A percentile compares a stretch with the other conserved stretches of the same genome.
phyloP scores from a whole-genome alignment of 139 green algal genomes.

The Coelastrella sp. region DNA sequence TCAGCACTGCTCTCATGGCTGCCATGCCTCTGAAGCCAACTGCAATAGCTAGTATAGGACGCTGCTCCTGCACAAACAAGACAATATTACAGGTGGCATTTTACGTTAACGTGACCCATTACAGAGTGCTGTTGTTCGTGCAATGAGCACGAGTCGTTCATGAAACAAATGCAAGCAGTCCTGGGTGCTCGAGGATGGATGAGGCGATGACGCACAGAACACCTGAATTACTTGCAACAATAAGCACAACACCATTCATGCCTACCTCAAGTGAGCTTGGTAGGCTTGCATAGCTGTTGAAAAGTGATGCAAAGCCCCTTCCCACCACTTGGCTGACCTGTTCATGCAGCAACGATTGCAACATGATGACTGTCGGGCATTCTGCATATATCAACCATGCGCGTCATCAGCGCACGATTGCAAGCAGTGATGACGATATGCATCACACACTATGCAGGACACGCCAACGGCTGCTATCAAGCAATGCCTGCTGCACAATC shows the following conservation, averaged over 20 bases:
- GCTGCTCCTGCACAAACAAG: conserved; percentile 59
- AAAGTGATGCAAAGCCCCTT: conserved; percentile 79
- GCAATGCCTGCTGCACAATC: no score
- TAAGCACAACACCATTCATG: not conserved
- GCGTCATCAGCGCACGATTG: no score
- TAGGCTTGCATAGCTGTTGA: conserved; percentile 69
- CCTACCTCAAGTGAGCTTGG: conserved; percentile 66
- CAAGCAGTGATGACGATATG: no score
- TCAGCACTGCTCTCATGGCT: conserved; percentile 69
- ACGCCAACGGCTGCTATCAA: no score
- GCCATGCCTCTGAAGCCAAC: conserved; percentile 73
- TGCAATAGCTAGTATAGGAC: conserved; percentile 75
- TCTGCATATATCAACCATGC: not conserved
- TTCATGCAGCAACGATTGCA: not conserved
- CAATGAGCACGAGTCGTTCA: no score
- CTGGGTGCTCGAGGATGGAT: no score
- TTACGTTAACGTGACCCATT: no score
- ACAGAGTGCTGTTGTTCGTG: no score
- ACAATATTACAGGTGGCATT: not conserved
- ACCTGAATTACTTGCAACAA: no score
- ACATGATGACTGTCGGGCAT: not conserved
- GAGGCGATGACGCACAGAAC: no score
- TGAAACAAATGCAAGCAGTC: no score
- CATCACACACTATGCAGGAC: no score
- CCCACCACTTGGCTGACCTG: conserved; percentile 82